Base-by-base conservation (phyloP, 1,139 yeast species). In the Pichia sp. region DNA sequence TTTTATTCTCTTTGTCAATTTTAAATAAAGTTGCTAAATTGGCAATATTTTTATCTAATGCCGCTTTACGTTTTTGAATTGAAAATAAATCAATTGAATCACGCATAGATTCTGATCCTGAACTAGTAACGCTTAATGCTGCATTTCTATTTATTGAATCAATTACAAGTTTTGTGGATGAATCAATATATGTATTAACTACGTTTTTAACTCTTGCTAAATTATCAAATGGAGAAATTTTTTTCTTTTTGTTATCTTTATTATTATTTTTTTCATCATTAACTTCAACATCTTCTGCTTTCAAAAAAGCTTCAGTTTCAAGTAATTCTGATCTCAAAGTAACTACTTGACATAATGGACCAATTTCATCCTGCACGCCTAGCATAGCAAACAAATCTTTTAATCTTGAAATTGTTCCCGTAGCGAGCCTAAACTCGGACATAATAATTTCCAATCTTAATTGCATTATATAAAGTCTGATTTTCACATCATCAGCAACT, bases 301-400 rank as follows among this genome's bases (percentile, higher is more conserved):
- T 32, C 6, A 34, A 23, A 31, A 22, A 40, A 5, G 44, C 34
- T 28, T 45, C 46, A 10, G 25, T 38, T 22, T 43, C 43, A 5
- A 47, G 23, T 15, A 46, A 21, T 23, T 47, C 45, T 1, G 46
- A 39, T 14, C 46, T 28, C 9, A 41, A 30, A 3, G 30, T 27
- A 5, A 47, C 31, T 8, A 45, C 34, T n/a, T 28, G 18, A 21
- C 33, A 23, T 20, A 45, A 32, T 4, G 49, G 42, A 25, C 42
- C 46, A 13, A 42, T 33, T 6, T 47, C 41, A 16, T 47, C 47
- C 6, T 34, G 26, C 10, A 43, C 30, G 4, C 39, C 40, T n/a
- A 45, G 21, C 14, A 31, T 31, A 6, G 32, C 35, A 24, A 46
- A 33, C 22, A 44, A 36, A 31, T 47, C 50, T 22, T 47, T 47